phyloP scores from a whole-genome alignment of 441 rosid genomes.

The Manihot esculenta region DNA sequence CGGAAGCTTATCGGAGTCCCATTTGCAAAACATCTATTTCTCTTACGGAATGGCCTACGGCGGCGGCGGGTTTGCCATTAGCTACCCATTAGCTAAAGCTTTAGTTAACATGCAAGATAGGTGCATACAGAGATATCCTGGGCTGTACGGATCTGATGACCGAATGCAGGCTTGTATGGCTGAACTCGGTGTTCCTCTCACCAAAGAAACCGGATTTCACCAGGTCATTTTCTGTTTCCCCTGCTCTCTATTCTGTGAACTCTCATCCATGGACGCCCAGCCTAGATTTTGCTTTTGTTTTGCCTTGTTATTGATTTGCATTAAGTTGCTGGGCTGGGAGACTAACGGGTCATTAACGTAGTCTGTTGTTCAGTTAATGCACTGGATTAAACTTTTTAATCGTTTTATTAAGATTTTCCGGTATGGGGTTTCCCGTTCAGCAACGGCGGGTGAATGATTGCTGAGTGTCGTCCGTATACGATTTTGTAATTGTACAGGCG shows the following conservation, averaged over 20 bases:
- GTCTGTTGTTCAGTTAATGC: not conserved
- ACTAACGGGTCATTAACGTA: not conserved
- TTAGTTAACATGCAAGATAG: slow-evolving; percentile 78
- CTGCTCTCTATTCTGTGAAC: too few species aligned
- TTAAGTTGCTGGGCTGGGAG: not conserved
- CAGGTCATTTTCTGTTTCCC: slow-evolving; percentile 50
- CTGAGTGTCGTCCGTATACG: slow-evolving; percentile 7
- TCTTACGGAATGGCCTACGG: slow-evolving; percentile 99
- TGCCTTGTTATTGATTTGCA: not conserved
- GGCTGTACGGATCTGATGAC: slow-evolving; percentile 93
- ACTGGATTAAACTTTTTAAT: not conserved
- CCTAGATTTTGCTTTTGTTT: too few species aligned
- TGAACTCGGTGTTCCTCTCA: slow-evolving; percentile 99
- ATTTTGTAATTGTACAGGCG: not conserved
- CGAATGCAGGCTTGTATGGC: slow-evolving; percentile 99
- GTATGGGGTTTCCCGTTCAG: not conserved
- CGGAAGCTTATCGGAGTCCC: slow-evolving; percentile 94
- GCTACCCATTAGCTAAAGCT: slow-evolving; percentile 88
- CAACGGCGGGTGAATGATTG: slow-evolving; percentile 14
- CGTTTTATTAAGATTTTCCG: not conserved
- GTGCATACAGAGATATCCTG: slow-evolving; percentile 85
- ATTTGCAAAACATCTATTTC: slow-evolving; percentile 87
- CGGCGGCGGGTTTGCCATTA: slow-evolving; percentile 96
- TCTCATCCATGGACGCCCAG: too few species aligned
- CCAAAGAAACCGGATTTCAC: slow-evolving; percentile 93